Percentiles rank a stretch among this genome's conserved stretches.
Evolutionary conservation across 2,329 filamentous ascomycete species (phyloP).

Genomic region (Neopestalotiopsis sp.): DNA sequence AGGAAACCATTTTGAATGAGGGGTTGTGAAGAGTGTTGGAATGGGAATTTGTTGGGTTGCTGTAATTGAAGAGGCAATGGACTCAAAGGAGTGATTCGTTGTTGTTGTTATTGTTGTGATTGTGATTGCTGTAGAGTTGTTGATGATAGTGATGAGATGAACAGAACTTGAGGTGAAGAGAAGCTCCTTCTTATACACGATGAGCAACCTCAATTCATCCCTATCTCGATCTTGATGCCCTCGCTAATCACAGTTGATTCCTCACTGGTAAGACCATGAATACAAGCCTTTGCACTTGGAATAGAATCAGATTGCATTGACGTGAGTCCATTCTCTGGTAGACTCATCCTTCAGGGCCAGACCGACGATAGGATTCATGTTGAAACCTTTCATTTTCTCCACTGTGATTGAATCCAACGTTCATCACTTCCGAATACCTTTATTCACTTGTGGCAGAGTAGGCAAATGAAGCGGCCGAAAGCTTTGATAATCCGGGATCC

Average conservation of each 20-base stretch:
- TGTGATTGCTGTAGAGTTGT: background rate
- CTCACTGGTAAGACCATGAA: background rate
- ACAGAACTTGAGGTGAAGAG: background rate
- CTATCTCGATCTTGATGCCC: background rate
- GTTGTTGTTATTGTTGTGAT: background rate
- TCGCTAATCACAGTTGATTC: background rate
- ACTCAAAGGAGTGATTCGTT: background rate
- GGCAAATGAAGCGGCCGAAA: background rate
- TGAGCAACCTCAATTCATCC: background rate
- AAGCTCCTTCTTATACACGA: background rate
- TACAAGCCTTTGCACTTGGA: background rate
- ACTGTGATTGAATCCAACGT: background rate
- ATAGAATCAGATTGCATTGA: background rate
- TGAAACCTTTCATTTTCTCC: background rate
- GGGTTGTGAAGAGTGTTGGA: background rate
- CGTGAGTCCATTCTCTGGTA: background rate
- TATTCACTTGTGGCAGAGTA: background rate
- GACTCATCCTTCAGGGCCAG: background rate
- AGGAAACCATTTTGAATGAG: constrained; percentile 20
- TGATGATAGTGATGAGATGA: background rate
- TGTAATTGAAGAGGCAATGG: too few species aligned
- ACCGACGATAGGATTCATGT: background rate
- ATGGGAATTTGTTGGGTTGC: background rate
- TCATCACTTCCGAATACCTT: background rate
- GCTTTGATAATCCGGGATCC: background rate